Percentiles rank a stretch among this genome's conserved stretches.
phyloP scores from a whole-genome alignment of 2,329 filamentous ascomycete genomes.

The Sordariomycetes sp. region DNA sequence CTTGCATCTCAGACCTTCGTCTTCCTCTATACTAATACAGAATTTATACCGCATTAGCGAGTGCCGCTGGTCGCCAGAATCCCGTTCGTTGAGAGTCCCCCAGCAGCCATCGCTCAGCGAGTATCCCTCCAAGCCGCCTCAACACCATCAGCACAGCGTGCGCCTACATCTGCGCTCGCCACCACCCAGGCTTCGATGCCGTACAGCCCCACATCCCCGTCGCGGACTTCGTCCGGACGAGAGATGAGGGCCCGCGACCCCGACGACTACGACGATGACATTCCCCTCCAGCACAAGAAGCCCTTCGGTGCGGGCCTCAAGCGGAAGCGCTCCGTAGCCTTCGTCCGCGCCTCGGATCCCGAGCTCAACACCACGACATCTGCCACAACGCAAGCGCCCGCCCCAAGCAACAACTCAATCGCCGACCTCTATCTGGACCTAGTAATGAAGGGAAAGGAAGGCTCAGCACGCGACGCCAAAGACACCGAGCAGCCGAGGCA shows the following conservation, averaged over 20 bases:
- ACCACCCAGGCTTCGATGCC: background rate
- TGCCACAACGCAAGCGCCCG: background rate
- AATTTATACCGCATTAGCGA: no score
- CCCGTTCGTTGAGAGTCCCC: no score
- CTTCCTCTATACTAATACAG: no score
- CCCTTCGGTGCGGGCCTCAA: constrained; percentile 44
- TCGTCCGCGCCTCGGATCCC: constrained; percentile 38
- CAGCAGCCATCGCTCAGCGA: background rate
- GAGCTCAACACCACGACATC: constrained; percentile 8
- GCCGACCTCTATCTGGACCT: constrained; percentile 51
- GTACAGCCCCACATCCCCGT: background rate
- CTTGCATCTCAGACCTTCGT: no score
- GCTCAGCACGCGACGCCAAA: background rate
- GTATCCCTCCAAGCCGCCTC: background rate
- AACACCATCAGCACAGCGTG: background rate
- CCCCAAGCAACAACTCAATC: background rate
- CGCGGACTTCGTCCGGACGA: background rate
- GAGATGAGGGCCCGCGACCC: background rate
- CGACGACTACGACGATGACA: constrained; percentile 23
- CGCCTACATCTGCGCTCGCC: background rate
- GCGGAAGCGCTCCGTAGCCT: constrained; percentile 34
- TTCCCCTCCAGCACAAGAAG: constrained; percentile 37
- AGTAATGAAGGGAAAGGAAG: constrained; percentile 35
- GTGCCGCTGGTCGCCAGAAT: no score
- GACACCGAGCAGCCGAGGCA: no score